These are phyloP conservation scores for Bothriochloa decipiens DNA, from an alignment of 176 grass and related monocot genomes.

Conservation along the genomic window DNA sequence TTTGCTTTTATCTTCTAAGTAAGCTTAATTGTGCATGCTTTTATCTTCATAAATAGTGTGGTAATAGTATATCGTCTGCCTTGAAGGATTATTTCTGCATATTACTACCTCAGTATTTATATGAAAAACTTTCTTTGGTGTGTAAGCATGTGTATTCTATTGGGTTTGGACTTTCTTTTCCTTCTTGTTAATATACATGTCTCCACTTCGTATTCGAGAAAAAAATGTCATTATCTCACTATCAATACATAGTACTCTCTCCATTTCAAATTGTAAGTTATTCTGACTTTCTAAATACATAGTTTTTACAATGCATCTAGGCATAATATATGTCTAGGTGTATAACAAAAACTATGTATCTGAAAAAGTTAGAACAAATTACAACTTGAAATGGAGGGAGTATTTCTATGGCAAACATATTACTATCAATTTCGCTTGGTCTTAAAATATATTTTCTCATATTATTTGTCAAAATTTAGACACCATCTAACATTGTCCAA, in stretches of 20 bases:
- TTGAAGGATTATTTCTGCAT: neutral
- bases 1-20: neutral
- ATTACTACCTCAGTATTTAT: neutral
- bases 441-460: neutral
- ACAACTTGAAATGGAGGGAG: too few species aligned
- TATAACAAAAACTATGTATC: too few species aligned
- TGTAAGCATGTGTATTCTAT: neutral
- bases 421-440: neutral
- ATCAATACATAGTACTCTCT: neutral
- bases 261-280: too few species aligned
- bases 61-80: neutral
- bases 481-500: neutral
- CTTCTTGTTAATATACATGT: neutral
- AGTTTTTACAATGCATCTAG: too few species aligned
- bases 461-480: neutral
- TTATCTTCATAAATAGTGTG: conserved; percentile 5
- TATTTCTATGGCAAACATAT: neutral
- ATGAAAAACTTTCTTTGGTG: neutral
- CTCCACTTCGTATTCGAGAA: neutral
- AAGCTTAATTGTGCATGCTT: neutral
- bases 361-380: too few species aligned
- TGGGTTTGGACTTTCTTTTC: neutral
- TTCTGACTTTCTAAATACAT: too few species aligned
- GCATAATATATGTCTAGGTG: too few species aligned
- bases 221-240: neutral